These are phyloP conservation scores for Erigeron philadelphicus DNA, from an alignment of 140 eudicot genomes.

Conservation along the genomic window DNA sequence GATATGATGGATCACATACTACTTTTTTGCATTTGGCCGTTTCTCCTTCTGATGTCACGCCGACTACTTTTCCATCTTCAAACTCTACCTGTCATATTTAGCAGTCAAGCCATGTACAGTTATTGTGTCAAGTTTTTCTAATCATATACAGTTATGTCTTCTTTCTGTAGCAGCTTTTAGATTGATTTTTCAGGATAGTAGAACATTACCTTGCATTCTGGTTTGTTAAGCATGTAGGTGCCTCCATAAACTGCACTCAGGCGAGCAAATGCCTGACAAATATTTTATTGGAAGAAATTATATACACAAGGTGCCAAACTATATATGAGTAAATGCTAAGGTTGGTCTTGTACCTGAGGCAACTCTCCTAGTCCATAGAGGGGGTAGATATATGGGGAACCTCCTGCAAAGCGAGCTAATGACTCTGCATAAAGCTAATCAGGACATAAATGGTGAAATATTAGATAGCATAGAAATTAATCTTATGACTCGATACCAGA, in stretches of 20 bases:
- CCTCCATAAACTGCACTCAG: conserved; percentile 80
- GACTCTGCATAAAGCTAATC: conserved; percentile 69
- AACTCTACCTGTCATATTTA: conserved; percentile 55
- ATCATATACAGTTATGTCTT: neutral
- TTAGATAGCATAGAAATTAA: conserved; percentile 13
- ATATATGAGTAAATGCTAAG: conserved; percentile 5
- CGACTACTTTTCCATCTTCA: conserved; percentile 48
- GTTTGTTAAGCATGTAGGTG: conserved; percentile 81
- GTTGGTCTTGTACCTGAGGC: conserved; percentile 51
- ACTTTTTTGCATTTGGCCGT: conserved; percentile 78
- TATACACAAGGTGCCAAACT: neutral
- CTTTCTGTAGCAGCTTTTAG: neutral
- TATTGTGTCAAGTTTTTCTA: conserved; percentile 8
- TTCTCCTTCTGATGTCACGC: conserved; percentile 76
- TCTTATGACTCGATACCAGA: too few relatives aligned
- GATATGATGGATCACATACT: conserved; percentile 69
- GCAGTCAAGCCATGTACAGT: conserved; percentile 4
- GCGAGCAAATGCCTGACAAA: conserved; percentile 63
- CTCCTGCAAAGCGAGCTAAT: conserved; percentile 62
- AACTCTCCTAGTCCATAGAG: conserved; percentile 67
- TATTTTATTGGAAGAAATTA: conserved; percentile 8
- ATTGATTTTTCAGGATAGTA: neutral
- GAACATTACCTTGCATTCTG: conserved; percentile 59
- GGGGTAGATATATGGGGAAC: conserved; percentile 68
- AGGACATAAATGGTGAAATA: conserved; percentile 12